A percentile compares a stretch with the other conserved stretches of the same genome.
phyloP scores from a whole-genome alignment of 768 basidiomycete genomes.

The Coprinellus aureogranulatus region DNA sequence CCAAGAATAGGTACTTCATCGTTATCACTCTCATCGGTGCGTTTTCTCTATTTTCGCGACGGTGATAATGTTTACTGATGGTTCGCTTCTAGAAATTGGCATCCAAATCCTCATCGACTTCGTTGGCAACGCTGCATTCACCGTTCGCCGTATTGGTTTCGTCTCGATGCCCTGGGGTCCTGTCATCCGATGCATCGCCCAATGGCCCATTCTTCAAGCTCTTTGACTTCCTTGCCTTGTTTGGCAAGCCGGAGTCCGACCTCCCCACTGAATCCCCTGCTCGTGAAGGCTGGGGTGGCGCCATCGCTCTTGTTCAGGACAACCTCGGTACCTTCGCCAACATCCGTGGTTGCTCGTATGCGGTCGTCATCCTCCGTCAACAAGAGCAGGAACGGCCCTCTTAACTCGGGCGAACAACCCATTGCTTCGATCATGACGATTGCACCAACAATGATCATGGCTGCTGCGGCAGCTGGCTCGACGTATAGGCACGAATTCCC shows the following conservation, averaged over 20 bases:
- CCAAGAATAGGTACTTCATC: conserved; percentile 81
- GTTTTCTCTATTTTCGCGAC: conserved; percentile 18
- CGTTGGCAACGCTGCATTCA: conserved; percentile 88
- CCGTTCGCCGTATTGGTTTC: conserved; percentile 69
- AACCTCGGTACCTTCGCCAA: conserved; percentile 81
- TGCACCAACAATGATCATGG: conserved; percentile 43
- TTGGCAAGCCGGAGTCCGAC: conserved; percentile 62
- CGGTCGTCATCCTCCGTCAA: conserved; percentile 82
- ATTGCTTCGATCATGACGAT: conserved; percentile 49
- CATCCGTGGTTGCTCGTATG: conserved; percentile 84
- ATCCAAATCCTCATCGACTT: conserved; percentile 88
- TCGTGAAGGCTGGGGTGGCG: conserved; percentile 68
- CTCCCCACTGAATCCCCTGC: conserved; percentile 59
- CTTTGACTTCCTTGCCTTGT: conserved; percentile 50
- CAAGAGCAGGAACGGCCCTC: conserved; percentile 66
- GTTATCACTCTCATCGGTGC: conserved; percentile 80
- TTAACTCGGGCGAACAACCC: conserved; percentile 26
- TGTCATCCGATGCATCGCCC: conserved; percentile 75
- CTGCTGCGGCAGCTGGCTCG: conserved; percentile 65
- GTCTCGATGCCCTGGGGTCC: conserved; percentile 87
- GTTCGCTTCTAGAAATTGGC: conserved; percentile 62
- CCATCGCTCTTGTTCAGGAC: conserved; percentile 79
- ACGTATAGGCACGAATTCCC: conserved; percentile 50
- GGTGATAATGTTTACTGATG: conserved; percentile 4
- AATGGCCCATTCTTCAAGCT: conserved; percentile 69